A percentile compares a stretch with the other conserved stretches of the same genome.
Conservation (phyloP, 2,329 filamentous ascomycete species). For the Spiromastix sp. region DNA sequence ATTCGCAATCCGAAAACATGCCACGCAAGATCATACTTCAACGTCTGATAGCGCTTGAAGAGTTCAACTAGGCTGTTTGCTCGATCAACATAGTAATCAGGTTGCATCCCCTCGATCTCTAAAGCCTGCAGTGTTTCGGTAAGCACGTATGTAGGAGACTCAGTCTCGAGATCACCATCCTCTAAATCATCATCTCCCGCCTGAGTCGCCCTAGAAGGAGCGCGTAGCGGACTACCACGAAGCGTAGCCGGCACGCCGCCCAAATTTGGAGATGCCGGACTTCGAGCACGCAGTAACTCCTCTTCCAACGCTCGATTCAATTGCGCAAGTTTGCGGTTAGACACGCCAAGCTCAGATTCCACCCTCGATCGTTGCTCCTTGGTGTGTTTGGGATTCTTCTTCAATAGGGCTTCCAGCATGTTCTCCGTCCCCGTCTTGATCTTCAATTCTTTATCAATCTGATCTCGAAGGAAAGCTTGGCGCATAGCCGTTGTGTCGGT, state of each 20-base stretch:
- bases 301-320: slow-evolving; percentile 49
- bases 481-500: slow-evolving; percentile 56
- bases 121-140: slow-evolving; percentile 83
- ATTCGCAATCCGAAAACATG: slow-evolving; percentile 86
- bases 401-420: slow-evolving; percentile 85
- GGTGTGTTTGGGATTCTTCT: slow-evolving; percentile 90
- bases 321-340: slow-evolving; percentile 60
- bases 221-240: slow-evolving; percentile 44
- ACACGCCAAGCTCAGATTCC: slow-evolving; percentile 81
- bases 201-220: slow-evolving; percentile 33
- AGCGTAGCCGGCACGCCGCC: slow-evolving; percentile 49
- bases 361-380: slow-evolving; percentile 72
- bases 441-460: slow-evolving; percentile 90
- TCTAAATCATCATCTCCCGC: slow-evolving; percentile 33
- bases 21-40: slow-evolving; percentile 97
- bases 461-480: slow-evolving; percentile 66
- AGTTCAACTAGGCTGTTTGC: slow-evolving; percentile 90
- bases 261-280: slow-evolving; percentile 31
- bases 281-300: slow-evolving; percentile 49
- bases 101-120: slow-evolving; percentile 74
- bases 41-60: slow-evolving; percentile 83
- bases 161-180: slow-evolving; percentile 56
- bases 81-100: slow-evolving; percentile 90
- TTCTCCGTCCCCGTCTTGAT: slow-evolving; percentile 98
- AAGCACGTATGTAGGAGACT: slow-evolving; percentile 86